Evolutionary conservation across 345 rosid species (phyloP), one percentile per base, ranked within the genome.

Genomic region (Microcos paniculata): DNA sequence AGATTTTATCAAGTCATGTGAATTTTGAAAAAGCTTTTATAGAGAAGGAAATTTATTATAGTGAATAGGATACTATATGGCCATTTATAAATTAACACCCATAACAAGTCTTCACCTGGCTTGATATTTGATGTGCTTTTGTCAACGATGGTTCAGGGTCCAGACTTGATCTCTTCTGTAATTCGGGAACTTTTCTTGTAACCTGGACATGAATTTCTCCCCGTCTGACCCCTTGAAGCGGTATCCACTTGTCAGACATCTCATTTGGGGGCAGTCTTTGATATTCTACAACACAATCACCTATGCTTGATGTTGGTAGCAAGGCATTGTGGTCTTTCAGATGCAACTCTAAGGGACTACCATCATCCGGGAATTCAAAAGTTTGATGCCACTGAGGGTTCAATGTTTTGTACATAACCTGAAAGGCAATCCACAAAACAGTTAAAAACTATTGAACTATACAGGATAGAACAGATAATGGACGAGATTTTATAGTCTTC

Each of bases 171-270:
- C 86, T 83, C 87, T 82, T 90, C 26, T 56, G 83, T 28, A 77
- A 40, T 74, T 89, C 96, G 0, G 92, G 90, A 85, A 93, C 80
- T 88, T 87, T 90, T 83, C 95, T 86, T 13, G 97, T 92, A 52
- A 93, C 81, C 78, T 77, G 94, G 52, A 96, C 45, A 48, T 83
- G 98, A 79, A 96, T 88, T 87, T 96, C 99, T 18, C 98, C 99
- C 55, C 75, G 83, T 72, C 72, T 96, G 74, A 96, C 99, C 63
- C 98, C 98, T 83, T 92, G 98, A 72, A 96, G 97, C 48, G 98
- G 98, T 82, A 96, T 93, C 99, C 99, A 96, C 82, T 93, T 96
- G 80, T 96, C 97, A 0, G 90, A 82, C 79, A 86, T 83, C 79
- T 91, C 82, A 72, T 96, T 93, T 64, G 94, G 91, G 65, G 96